Conservation (phyloP, 2,329 filamentous ascomycete genomes). For the Cordyceps fumosorosea region DNA sequence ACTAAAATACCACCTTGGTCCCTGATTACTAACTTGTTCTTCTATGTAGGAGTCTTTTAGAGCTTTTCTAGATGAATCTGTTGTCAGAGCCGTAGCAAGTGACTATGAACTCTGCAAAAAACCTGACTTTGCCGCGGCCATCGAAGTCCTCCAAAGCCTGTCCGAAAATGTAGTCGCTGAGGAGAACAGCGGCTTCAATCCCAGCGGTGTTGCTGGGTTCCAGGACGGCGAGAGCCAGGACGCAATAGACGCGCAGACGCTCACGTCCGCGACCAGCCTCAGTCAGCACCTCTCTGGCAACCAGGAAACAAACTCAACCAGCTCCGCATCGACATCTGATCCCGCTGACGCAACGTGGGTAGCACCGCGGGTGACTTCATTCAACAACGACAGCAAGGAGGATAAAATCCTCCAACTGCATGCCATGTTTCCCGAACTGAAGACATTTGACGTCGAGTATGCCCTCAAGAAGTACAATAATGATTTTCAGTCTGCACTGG, state of each 20-base stretch:
- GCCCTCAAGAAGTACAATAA: conserved; percentile 61
- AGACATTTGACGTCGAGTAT: conserved; percentile 57
- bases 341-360: conserved; percentile 17
- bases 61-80: conserved; percentile 67
- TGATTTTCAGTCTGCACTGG: conserved; percentile 64
- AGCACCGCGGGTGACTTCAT: conserved; percentile 26
- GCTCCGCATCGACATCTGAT: conserved; percentile 21
- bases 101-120: conserved; percentile 62
- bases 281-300: conserved; percentile 24
- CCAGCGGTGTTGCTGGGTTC: conserved; percentile 58
- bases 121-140: conserved; percentile 46
- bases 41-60: conserved; percentile 59
- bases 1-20: background rate
- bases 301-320: conserved; percentile 24
- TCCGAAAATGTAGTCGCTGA: conserved; percentile 58
- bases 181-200: conserved; percentile 71
- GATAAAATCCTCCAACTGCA: conserved; percentile 58
- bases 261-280: conserved; percentile 21
- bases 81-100: conserved; percentile 66
- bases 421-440: conserved; percentile 66
- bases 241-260: conserved; percentile 19
- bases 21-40: background rate
- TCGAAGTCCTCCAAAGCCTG: conserved; percentile 56
- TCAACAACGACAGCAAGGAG: conserved; percentile 41
- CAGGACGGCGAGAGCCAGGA: conserved; percentile 20